Conservation (phyloP, 208 protist species). For the Leptomonas pyrrhocoris region DNA sequence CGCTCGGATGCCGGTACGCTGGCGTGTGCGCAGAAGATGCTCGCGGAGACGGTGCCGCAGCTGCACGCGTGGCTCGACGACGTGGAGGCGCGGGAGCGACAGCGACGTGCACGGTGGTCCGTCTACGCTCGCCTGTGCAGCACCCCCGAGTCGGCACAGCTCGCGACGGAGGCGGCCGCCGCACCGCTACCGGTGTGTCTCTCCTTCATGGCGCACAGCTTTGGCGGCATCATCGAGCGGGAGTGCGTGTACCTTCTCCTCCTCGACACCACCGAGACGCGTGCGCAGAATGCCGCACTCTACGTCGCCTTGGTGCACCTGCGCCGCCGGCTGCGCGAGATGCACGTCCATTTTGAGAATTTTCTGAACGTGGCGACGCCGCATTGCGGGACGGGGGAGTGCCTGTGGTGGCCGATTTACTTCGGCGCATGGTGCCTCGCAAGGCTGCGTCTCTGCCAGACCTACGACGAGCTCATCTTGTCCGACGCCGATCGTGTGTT, state of each 20-base stretch:
- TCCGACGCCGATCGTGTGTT: conserved; percentile 44
- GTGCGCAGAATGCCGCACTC: conserved; percentile 18
- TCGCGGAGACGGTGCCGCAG: conserved; percentile 57
- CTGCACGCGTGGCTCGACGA: conserved; percentile 51
- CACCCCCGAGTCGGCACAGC: conserved; percentile 16
- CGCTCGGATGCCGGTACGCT: conserved; percentile 46
- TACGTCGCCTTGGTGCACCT: conserved; percentile 29
- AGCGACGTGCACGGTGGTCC: conserved; percentile 16
- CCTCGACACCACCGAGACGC: conserved; percentile 28
- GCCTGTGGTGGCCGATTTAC: conserved; percentile 53
- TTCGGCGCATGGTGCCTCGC: conserved; percentile 49
- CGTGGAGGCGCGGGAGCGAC: conserved; percentile 23
- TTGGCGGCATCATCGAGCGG: conserved; percentile 70
- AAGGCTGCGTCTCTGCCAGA: conserved; percentile 39
- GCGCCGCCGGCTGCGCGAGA: conserved; percentile 29
- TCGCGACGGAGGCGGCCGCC: conserved; percentile 5
- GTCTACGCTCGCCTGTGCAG: conserved; percentile 12
- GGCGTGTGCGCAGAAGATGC: conserved; percentile 40
- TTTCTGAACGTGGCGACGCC: conserved; percentile 70
- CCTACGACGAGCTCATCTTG: conserved; percentile 58
- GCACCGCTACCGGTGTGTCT: conserved; percentile 42
- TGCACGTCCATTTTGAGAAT: conserved; percentile 54
- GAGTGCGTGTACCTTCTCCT: conserved; percentile 69
- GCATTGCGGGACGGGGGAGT: conserved; percentile 66
- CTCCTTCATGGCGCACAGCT: conserved; percentile 72